Evolutionary conservation across 2,329 filamentous ascomycete species (phyloP), one percentile per base, ranked within the genome.

Genomic region (Calcarisporium arbuscula): DNA sequence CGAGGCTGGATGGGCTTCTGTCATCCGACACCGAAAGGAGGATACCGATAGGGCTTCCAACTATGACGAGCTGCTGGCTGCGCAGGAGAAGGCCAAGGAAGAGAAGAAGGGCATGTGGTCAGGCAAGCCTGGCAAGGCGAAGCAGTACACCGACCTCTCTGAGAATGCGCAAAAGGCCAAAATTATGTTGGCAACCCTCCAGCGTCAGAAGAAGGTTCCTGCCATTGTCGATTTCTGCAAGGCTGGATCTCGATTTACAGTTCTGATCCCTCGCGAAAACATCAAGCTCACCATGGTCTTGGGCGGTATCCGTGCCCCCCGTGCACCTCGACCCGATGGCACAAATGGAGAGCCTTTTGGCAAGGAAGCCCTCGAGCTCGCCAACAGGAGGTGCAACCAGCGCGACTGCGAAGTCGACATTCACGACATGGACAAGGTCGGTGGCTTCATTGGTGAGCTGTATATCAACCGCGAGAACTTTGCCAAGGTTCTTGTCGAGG

Each of bases 211-310:
- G 70, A 90, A 85, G 61, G 82, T 96, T 4, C 88, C 92, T 7
- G 92, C 85, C 9, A 73, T 98, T 48, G 88, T 98, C 27, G 92
- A 98, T 60, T 98, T 94, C 59, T 92, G 94, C 68, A 95, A 96
- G 65, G 85, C 88, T n/a, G 92, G 85, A 19, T 94, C 89, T 26
- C 79, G 92, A 47, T 98, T 96, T 62, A 94, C 87, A 18, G 72
- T 98, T 22, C 69, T 98, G 8, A 79, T 98, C 31, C 90, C 92
- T 30, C 82, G 89, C 22, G 92, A 98, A 57, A 88, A 87, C 51
- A 81, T 90, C 54, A 96, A 95, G 68, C 71, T 98, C 41, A 98
- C 90, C 2, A 82, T 98, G 56, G 89, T 98, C 5, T 77, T 98
- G 30, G 90, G 85, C 34, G 90, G 92, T 30, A 92, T 98, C 47